Evolutionary conservation across 495 filamentous ascomycete species (phyloP).

Genomic region (Aspergillus bridgeri): DNA sequence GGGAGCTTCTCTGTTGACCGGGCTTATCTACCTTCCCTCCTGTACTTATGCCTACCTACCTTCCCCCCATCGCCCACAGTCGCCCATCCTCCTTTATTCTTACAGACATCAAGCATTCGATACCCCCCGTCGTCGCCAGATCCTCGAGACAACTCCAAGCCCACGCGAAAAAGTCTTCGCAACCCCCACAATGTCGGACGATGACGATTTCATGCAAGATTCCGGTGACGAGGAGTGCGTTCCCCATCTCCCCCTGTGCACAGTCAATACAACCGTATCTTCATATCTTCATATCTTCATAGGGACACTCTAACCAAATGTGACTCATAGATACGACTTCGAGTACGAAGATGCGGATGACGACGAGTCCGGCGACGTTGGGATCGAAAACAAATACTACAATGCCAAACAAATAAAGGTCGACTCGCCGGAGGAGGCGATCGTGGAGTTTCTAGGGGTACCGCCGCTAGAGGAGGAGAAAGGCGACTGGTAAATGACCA

Average conservation of each 20-base stretch:
- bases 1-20: slow-evolving; percentile 5
- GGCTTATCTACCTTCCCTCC: slow-evolving; percentile 4
- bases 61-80: slow-evolving; percentile 1
- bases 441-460: slow-evolving; percentile 86
- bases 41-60: not conserved
- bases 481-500: slow-evolving; percentile 70
- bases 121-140: not conserved
- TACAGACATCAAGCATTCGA: not conserved
- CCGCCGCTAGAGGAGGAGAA: slow-evolving; percentile 83
- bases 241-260: slow-evolving; percentile 7
- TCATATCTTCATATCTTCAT: too few species aligned
- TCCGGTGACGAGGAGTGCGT: slow-evolving; percentile 79
- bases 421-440: slow-evolving; percentile 79
- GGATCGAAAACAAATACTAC: slow-evolving; percentile 99
- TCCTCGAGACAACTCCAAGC: not conserved
- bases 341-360: slow-evolving; percentile 94
- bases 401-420: slow-evolving; percentile 97
- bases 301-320: slow-evolving; percentile 11
- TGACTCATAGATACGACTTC: slow-evolving; percentile 75
- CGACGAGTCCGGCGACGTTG: slow-evolving; percentile 81
- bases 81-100: not conserved
- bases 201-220: slow-evolving; percentile 98
- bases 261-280: too few species aligned
- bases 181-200: slow-evolving; percentile 75
- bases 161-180: not conserved